phyloP scores from a whole-genome alignment of 345 rosid species.

The Camelina laxa region DNA sequence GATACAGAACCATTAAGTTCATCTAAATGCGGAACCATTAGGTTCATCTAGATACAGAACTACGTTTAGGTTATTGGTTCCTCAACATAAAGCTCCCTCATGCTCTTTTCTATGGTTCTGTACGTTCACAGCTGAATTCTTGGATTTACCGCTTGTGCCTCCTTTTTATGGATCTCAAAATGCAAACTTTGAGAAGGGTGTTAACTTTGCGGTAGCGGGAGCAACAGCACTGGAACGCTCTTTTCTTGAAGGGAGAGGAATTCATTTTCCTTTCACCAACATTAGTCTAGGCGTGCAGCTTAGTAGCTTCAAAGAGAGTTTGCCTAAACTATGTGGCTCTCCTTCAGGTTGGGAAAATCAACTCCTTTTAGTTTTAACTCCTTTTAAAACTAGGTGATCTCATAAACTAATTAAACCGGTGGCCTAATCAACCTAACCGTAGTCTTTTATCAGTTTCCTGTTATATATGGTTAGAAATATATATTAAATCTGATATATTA shows the following conservation, averaged over 20 bases:
- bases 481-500: too few species aligned
- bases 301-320: conserved; percentile 45
- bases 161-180: conserved; percentile 42
- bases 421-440: too few species aligned
- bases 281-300: conserved; percentile 49
- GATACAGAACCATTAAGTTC: too few species aligned
- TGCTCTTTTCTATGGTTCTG: background rate
- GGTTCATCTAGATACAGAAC: too few species aligned
- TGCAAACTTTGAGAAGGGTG: conserved; percentile 45
- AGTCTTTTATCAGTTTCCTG: background rate
- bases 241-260: conserved; percentile 41
- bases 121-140: conserved; percentile 45
- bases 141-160: conserved; percentile 46
- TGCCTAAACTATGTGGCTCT: conserved; percentile 45
- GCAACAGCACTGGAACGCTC: conserved; percentile 53
- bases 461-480: background rate
- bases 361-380: too few species aligned
- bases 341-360: conserved; percentile 37
- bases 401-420: too few species aligned
- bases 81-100: background rate
- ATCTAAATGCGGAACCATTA: too few species aligned
- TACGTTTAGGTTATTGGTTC: background rate
- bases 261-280: conserved; percentile 34
- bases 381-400: too few species aligned
- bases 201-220: conserved; percentile 57